Evolutionary conservation across 148 eudicot genomes (phyloP), one percentile per base, ranked within the genome.

Genomic region (Chenopodium formosanum): DNA sequence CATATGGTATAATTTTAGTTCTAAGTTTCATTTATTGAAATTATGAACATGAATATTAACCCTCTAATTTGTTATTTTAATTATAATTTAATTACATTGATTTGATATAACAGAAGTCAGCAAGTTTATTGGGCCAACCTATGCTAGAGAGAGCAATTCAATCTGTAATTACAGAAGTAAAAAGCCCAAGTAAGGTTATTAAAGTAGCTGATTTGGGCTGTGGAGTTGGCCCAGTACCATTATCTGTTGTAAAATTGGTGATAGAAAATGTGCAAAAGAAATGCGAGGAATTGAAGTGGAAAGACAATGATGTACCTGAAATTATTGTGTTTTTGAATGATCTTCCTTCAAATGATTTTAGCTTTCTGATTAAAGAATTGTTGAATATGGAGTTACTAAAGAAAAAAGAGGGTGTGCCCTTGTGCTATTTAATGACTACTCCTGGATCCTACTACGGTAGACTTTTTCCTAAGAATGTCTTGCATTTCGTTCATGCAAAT

Each of bases 311-410:
- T 67, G 16, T 62, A 1, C 90, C 85, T 2, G 86, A 86, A 44
- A 17, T 86, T 13, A 82, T 78, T 11, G 31, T 83, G 29, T 85
- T 76, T 75, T 62, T 85, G 47, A 90, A 90, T 40, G 92, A 90
- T 72, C 92, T 90, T 34, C 89, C 87, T 3, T 70, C 87, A 3
- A 90, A 88, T 82, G 92, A 90, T 63, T 90, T 88, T 80, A 83
- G 86, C 73, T 70, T 76, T 44, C 31, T 90, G 27, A 85, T 90
- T n/a, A 68, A 31, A 70, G 65, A 76, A 2, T 7, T 88, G 77
- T 47, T 75, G 1, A 23, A 20, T 3, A 69, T 74, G 71, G 40
- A 69, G 22, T 25, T 11, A 10, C 23, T 48, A 19, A 71, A 52
- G 69, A 29, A 5, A n/a, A 53, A 63, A 40, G 23, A 0, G 40